phyloP scores from a whole-genome alignment of 2,329 filamentous ascomycete species.

The Cyclaneusma minus region DNA sequence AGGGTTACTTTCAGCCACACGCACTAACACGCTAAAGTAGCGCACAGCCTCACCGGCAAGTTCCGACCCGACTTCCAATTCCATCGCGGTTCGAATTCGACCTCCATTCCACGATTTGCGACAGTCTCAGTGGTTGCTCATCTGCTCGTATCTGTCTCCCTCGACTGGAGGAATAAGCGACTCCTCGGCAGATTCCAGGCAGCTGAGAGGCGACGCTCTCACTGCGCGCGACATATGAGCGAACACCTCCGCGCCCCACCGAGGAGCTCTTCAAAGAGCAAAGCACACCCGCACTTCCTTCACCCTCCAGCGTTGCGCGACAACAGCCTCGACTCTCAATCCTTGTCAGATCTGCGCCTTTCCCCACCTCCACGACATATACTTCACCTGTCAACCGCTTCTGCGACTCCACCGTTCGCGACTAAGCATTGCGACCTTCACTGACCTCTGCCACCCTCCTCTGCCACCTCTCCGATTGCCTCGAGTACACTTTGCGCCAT shows the following conservation, averaged over 20 bases:
- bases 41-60: not conserved
- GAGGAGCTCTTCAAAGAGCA: too few relatives aligned
- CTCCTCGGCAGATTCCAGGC: not conserved
- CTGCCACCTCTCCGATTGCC: not conserved
- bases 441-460: not conserved
- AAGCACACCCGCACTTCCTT: too few relatives aligned
- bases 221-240: not conserved
- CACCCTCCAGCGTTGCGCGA: too few relatives aligned
- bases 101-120: constrained; percentile 1
- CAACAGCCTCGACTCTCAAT: too few relatives aligned
- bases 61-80: not conserved
- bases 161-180: not conserved
- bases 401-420: not conserved
- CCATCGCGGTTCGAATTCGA: too few relatives aligned
- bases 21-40: too few relatives aligned
- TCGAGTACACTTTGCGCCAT: not conserved
- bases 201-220: not conserved
- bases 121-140: not conserved
- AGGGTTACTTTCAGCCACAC: too few relatives aligned
- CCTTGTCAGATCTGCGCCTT: too few relatives aligned
- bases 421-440: too few relatives aligned
- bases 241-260: not conserved
- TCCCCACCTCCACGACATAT: not conserved
- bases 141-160: not conserved
- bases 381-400: not conserved